phyloP scores from a whole-genome alignment of 2,329 filamentous ascomycete species.

The Zymoseptoria brevis region DNA sequence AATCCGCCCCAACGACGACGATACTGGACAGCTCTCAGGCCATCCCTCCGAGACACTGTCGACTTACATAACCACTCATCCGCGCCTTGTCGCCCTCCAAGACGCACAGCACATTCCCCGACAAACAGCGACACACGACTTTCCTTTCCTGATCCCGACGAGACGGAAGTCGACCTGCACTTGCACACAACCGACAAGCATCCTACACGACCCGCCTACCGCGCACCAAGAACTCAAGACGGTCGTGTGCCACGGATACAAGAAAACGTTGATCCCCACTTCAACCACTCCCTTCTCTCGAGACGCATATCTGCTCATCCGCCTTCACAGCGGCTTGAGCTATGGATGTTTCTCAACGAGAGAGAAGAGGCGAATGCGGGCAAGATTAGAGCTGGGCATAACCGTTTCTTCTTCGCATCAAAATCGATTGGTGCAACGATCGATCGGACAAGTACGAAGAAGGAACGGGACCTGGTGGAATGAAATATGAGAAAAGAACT shows the following conservation, averaged over 20 bases:
- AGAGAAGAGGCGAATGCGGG: background rate
- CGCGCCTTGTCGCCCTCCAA: conserved; percentile 18
- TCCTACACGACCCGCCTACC: background rate
- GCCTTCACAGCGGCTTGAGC: background rate
- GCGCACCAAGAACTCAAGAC: background rate
- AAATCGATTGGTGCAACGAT: background rate
- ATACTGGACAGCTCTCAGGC: background rate
- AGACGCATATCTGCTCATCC: background rate
- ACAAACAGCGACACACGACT: conserved; percentile 5
- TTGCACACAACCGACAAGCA: background rate
- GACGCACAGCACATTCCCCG: conserved; percentile 4
- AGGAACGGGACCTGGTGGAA: conserved; percentile 14
- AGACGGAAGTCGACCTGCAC: background rate
- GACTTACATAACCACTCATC: background rate
- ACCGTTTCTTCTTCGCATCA: background rate
- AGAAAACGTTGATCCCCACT: background rate
- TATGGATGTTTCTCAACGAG: background rate
- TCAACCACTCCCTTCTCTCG: background rate
- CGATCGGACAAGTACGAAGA: background rate
- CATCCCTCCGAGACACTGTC: background rate
- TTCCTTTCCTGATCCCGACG: background rate
- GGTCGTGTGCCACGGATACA: background rate
- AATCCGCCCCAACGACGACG: background rate
- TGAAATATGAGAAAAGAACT: conserved; percentile 9
- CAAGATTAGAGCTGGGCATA: background rate